These are phyloP conservation scores for Daldinia grandis DNA, from an alignment of 495 filamentous ascomycete species.

Conservation along the genomic window DNA sequence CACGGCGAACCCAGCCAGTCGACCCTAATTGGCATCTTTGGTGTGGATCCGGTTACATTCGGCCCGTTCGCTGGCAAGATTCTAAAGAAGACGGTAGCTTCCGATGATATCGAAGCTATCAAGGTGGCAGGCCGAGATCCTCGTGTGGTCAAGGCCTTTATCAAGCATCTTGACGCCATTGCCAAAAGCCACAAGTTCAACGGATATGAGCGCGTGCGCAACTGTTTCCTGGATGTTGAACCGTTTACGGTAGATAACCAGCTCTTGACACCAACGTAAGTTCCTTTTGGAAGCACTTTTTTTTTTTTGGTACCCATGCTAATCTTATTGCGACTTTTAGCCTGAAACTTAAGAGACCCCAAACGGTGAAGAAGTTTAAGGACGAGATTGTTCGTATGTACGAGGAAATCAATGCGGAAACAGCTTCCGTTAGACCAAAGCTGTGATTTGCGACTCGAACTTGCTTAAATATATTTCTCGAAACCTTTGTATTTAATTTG, in stretches of 20 bases:
- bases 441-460: conserved; percentile 43
- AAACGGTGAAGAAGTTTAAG: conserved; percentile 80
- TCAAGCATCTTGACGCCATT: conserved; percentile 82
- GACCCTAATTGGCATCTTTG: conserved; percentile 86
- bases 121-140: conserved; percentile 69
- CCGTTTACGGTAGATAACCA: conserved; percentile 96
- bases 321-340: conserved; percentile 60
- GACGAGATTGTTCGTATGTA: conserved; percentile 82
- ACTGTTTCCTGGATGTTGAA: conserved; percentile 78
- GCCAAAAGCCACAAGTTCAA: conserved; percentile 88
- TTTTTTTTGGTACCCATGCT: conserved; percentile 40
- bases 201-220: conserved; percentile 83
- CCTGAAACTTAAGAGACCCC: conserved; percentile 93
- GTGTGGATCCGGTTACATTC: conserved; percentile 82
- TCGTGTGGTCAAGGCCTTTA: conserved; percentile 74
- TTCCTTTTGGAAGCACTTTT: conserved; percentile 40
- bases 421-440: conserved; percentile 49
- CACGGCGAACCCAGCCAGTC: conserved; percentile 90
- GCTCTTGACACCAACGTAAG: conserved; percentile 94
- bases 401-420: conserved; percentile 63
- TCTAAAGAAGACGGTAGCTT: conserved; percentile 68
- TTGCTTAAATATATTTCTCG: not conserved
- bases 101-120: conserved; percentile 71
- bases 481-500: not conserved
- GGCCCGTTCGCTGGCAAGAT: conserved; percentile 79